Evolutionary conservation across 2,329 filamentous ascomycete species (phyloP), one percentile per base, ranked within the genome.

Genomic region (Diplodia seriata): DNA sequence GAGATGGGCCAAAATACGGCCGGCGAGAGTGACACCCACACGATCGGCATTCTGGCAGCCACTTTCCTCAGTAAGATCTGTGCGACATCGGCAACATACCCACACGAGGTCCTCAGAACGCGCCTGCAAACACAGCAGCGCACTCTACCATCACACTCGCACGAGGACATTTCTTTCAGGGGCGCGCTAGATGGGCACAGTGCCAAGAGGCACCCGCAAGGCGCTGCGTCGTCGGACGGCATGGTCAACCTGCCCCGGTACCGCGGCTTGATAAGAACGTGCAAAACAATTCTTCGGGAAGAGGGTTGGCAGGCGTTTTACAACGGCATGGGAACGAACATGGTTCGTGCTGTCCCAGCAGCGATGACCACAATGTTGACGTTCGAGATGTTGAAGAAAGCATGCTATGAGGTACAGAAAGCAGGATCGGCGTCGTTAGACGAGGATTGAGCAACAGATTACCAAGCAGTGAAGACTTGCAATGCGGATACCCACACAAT

Each of bases 291-390:
- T 70, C 82, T 97, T 47, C 84, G 83, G 40, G 95, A 99, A 79
- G 95, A 99, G 79, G 95, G 95, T 7, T 97, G 94, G 94, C 86
- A 91, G 70, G 94, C 94, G 3, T 98, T 99, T 74, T 99, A 99
- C 78, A 94, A 94, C 29, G 95, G 95, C 43, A 93, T 99, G 85
- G 95, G 95, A 47, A 97, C 94, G 59, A 99, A 99, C 81, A 92
- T 99, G 88, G 93, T 98, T 84, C 88, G 95, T 68, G 95, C 95
- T 8, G 90, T 99, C 14, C 95, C 95, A 38, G 93, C 95, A 26
- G 94, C 95, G 23, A 97, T 97, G 75, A 97, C 97, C 31, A 99
- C 95, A 3, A 96, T 99, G 90, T 85, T 98, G 76, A 98, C 94
- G 14, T 99, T 97, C 76, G 95, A 99, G 81, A 95, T 90, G 72